Conservation (phyloP, 2,329 filamentous ascomycete genomes). For the Lachnellula arida region DNA sequence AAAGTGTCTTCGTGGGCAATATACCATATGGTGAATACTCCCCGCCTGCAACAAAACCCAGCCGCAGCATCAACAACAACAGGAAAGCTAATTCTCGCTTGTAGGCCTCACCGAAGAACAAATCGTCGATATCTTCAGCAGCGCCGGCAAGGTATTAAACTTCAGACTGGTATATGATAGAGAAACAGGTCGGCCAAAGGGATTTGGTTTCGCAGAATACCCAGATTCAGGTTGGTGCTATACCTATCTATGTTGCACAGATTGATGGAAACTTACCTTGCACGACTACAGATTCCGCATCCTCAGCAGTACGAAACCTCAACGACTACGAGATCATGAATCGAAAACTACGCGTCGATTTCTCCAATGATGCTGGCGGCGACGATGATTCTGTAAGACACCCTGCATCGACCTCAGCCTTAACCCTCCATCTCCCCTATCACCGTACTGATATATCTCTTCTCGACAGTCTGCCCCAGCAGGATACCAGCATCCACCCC, state of each 20-base stretch:
- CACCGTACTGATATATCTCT: background rate
- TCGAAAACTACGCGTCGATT: slow-evolving; percentile 89
- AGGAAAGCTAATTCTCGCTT: background rate
- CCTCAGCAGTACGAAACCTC: slow-evolving; percentile 89
- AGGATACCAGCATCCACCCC: slow-evolving; percentile 31
- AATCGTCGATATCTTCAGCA: slow-evolving; percentile 88
- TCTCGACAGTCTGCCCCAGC: slow-evolving; percentile 28
- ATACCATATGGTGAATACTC: slow-evolving; percentile 68
- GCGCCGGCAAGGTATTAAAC: slow-evolving; percentile 83
- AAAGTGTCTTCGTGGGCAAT: slow-evolving; percentile 81
- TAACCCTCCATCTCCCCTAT: background rate
- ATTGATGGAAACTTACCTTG: background rate
- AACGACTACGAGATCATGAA: slow-evolving; percentile 96
- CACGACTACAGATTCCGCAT: slow-evolving; percentile 61
- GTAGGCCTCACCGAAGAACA: slow-evolving; percentile 94
- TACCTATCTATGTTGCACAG: background rate
- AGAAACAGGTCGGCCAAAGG: slow-evolving; percentile 90
- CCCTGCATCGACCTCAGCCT: background rate
- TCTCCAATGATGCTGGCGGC: slow-evolving; percentile 74
- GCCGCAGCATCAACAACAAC: slow-evolving; percentile 1
- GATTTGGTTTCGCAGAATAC: slow-evolving; percentile 95
- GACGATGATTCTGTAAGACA: slow-evolving; percentile 49
- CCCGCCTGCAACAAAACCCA: background rate
- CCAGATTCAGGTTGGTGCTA: slow-evolving; percentile 70
- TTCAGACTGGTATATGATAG: slow-evolving; percentile 94